Evolutionary conservation across 2,329 filamentous ascomycete species (phyloP).

Genomic region (Ophiostoma sp.): DNA sequence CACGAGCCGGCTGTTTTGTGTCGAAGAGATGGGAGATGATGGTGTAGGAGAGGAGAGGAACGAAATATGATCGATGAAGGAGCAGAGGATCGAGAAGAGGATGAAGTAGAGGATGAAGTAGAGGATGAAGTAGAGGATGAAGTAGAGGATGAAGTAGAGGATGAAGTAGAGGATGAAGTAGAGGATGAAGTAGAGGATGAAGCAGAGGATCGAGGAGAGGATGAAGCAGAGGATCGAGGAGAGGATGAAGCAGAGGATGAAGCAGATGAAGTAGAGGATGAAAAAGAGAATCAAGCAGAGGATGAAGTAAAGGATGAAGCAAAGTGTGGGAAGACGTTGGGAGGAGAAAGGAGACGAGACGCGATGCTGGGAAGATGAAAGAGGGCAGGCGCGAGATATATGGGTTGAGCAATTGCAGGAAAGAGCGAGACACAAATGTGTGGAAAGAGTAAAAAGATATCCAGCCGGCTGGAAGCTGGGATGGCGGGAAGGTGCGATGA

Average conservation of each 20-base stretch:
- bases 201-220: neutral
- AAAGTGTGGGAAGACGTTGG: neutral
- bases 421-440: neutral
- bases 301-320: neutral
- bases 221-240: neutral
- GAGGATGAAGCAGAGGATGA: neutral
- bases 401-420: neutral
- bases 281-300: neutral
- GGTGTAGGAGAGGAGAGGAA: neutral
- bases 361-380: neutral
- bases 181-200: neutral
- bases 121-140: neutral
- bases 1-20: too few relatives aligned
- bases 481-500: slow-evolving; percentile 17
- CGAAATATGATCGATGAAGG: neutral
- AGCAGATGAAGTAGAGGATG: neutral
- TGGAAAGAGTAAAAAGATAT: slow-evolving; percentile 14
- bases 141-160: neutral
- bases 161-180: neutral
- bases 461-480: slow-evolving; percentile 17
- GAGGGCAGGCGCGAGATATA: slow-evolving; percentile 20
- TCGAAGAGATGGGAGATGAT: neutral
- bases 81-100: neutral
- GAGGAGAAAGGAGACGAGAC: neutral
- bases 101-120: neutral